Evolutionary conservation across 192 early-diverging fungal species (phyloP).

Genomic region (Dissophora globulifera): DNA sequence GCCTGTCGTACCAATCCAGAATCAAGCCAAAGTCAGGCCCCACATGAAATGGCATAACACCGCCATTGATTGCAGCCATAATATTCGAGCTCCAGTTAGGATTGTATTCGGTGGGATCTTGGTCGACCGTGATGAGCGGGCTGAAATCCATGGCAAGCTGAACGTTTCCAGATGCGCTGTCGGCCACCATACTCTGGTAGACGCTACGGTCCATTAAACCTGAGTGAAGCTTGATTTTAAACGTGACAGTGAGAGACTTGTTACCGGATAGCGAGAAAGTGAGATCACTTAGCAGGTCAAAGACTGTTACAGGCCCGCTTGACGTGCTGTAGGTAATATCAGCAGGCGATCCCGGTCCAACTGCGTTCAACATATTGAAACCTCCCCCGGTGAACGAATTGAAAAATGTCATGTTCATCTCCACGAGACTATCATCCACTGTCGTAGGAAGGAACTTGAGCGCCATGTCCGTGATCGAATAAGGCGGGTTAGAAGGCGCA

Average conservation of each 20-base stretch:
- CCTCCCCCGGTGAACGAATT: not conserved
- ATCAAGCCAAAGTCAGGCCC: slow-evolving; percentile 11
- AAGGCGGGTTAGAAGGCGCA: too few relatives aligned
- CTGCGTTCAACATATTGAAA: not conserved
- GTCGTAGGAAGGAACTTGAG: slow-evolving; percentile 5
- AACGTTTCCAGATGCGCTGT: too few relatives aligned
- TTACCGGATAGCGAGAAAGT: not conserved
- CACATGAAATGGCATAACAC: not conserved
- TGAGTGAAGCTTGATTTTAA: not conserved
- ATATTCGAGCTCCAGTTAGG: not conserved
- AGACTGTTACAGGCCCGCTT: not conserved
- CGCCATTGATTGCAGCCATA: not conserved
- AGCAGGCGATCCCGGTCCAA: not conserved
- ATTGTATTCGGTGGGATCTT: not conserved
- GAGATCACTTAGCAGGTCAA: not conserved
- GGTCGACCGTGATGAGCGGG: not conserved
- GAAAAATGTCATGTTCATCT: not conserved
- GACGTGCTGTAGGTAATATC: not conserved
- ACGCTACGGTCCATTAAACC: not conserved
- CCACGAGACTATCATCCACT: not conserved
- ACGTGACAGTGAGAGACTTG: too few relatives aligned
- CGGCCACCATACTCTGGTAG: too few relatives aligned
- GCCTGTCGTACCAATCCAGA: slow-evolving; percentile 3
- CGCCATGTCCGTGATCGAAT: not conserved
- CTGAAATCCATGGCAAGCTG: too few relatives aligned